phyloP scores from a whole-genome alignment of 495 filamentous ascomycete species.

The Hypoxylon fragiforme region DNA sequence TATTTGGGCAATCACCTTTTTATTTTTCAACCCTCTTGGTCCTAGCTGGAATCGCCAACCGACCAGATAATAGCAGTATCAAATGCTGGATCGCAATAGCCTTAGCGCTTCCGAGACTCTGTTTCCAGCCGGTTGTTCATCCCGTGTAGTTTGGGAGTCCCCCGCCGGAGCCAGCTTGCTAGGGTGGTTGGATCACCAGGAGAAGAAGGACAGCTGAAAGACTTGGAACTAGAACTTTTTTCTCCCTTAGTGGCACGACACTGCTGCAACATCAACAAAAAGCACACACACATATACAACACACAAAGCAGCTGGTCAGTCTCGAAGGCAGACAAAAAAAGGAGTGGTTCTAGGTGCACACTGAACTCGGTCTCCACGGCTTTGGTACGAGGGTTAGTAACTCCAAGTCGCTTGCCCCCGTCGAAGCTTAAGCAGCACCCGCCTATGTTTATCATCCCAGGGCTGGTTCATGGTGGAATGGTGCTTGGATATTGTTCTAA shows the following conservation, averaged over 20 bases:
- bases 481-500: constrained; percentile 27
- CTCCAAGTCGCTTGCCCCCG: constrained; percentile 12
- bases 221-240: constrained; percentile 22
- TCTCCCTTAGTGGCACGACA: constrained; percentile 34
- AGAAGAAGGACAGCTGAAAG: constrained; percentile 23
- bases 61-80: constrained; percentile 23
- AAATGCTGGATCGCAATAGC: constrained; percentile 28
- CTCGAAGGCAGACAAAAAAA: constrained; percentile 15
- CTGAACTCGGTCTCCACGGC: constrained; percentile 25
- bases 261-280: constrained; percentile 33
- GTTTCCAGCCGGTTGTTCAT: constrained; percentile 28
- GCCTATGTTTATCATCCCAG: constrained; percentile 33
- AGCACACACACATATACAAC: too few species aligned
- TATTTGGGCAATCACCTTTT: constrained; percentile 25
- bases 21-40: constrained; percentile 18
- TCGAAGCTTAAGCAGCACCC: constrained; percentile 12
- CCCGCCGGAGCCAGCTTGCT: constrained; percentile 19
- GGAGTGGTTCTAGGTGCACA: constrained; percentile 10
- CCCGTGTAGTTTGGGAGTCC: constrained; percentile 29
- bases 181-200: constrained; percentile 20
- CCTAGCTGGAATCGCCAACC: constrained; percentile 17
- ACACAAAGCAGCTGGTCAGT: constrained; percentile 13
- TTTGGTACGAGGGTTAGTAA: constrained; percentile 30
- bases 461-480: constrained; percentile 27
- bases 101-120: constrained; percentile 31